Evolutionary conservation across 192 early-diverging fungal genomes (phyloP).

Genomic region (Rhizoclosmatium sp.): DNA sequence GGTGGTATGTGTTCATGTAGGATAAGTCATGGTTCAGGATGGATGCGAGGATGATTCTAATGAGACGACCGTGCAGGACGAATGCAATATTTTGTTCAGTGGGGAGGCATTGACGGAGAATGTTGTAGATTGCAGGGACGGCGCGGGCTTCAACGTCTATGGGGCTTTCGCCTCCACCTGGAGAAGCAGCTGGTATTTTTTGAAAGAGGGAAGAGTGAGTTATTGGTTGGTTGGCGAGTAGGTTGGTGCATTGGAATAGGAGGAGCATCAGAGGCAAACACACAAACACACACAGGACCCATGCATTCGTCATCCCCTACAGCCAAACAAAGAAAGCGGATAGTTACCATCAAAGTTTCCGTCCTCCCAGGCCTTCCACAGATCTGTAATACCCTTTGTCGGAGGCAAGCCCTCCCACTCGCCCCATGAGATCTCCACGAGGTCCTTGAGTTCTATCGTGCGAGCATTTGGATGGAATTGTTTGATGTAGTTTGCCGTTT

Average conservation of each 20-base stretch:
- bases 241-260: no score
- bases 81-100: slow-evolving; percentile 24
- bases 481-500: slow-evolving; percentile 43
- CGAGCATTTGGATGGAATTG: slow-evolving; percentile 43
- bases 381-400: slow-evolving; percentile 34
- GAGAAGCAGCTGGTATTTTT: slow-evolving; percentile 38
- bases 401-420: slow-evolving; percentile 53
- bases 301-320: no score
- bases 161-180: slow-evolving; percentile 54
- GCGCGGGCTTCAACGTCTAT: slow-evolving; percentile 52
- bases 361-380: slow-evolving; percentile 53
- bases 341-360: slow-evolving; percentile 52
- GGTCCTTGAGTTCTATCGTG: slow-evolving; percentile 41
- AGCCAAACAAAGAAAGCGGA: slow-evolving; percentile 5
- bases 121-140: slow-evolving; percentile 53
- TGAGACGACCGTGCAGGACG: slow-evolving; percentile 59
- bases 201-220: neutral
- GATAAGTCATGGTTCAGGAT: slow-evolving; percentile 49
- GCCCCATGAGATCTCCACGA: slow-evolving; percentile 65
- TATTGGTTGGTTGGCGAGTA: no score
- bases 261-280: neutral
- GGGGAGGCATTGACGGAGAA: slow-evolving; percentile 23
- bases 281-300: neutral
- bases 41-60: slow-evolving; percentile 62
- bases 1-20: slow-evolving; percentile 53